These are phyloP conservation scores for Nakazawaea laoshanensis DNA, from an alignment of 805 yeast species.

Conservation along the genomic window DNA sequence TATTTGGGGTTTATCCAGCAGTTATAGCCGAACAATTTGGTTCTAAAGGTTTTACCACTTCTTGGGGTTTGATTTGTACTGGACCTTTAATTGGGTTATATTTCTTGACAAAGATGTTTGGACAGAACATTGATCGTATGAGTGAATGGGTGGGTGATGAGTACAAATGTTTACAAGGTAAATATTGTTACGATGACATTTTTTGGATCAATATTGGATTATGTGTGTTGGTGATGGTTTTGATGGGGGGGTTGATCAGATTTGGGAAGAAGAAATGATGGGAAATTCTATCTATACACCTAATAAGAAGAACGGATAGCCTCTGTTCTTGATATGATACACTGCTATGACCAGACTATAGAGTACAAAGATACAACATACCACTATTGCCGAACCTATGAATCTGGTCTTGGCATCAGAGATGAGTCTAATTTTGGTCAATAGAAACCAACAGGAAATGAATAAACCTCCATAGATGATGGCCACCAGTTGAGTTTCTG, in stretches of 20 bases:
- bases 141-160: conserved; percentile 30
- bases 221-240: conserved; percentile 19
- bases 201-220: conserved; percentile 30
- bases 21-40: conserved; percentile 69
- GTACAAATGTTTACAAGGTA: conserved; percentile 33
- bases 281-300: not conserved
- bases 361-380: conserved; percentile 38
- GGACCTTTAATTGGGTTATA: conserved; percentile 57
- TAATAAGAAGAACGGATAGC: conserved; percentile 64
- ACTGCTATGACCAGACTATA: conserved; percentile 59
- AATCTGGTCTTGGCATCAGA: conserved; percentile 37
- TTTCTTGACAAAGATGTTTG: conserved; percentile 46
- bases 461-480: conserved; percentile 65
- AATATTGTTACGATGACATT: conserved; percentile 39
- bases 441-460: conserved; percentile 46
- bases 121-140: conserved; percentile 38
- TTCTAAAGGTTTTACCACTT: conserved; percentile 55
- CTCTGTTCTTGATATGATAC: conserved; percentile 61
- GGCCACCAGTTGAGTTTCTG: conserved; percentile 83
- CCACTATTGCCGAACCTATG: conserved; percentile 35
- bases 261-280: conserved; percentile 4
- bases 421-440: conserved; percentile 46
- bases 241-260: conserved; percentile 17
- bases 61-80: conserved; percentile 70
- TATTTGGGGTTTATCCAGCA: conserved; percentile 71